Conservation (phyloP, 192 early-diverging fungal genomes). For the Phlyctochytrium bullatum region DNA sequence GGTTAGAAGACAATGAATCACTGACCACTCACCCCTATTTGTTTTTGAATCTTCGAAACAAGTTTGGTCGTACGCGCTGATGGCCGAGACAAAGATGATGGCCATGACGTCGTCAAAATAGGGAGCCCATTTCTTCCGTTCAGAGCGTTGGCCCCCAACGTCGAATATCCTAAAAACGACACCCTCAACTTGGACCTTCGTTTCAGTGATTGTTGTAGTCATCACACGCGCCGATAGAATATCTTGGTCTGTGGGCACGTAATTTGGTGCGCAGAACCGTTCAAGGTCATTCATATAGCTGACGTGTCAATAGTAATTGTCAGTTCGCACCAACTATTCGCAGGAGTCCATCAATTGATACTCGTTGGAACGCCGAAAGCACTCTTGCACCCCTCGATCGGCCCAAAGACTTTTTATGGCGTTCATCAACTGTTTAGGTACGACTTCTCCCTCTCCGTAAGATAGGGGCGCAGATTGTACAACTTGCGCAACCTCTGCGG, state of each 20-base stretch:
- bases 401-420: slow-evolving; percentile 83
- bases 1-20: neutral
- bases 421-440: slow-evolving; percentile 74
- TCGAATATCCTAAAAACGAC: slow-evolving; percentile 96
- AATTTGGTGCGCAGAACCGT: slow-evolving; percentile 76
- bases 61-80: slow-evolving; percentile 94
- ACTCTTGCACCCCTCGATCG: slow-evolving; percentile 79
- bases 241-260: slow-evolving; percentile 92
- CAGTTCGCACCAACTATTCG: too few species aligned
- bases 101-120: slow-evolving; percentile 97
- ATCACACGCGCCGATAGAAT: slow-evolving; percentile 95
- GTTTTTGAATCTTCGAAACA: slow-evolving; percentile 43
- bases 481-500: too few species aligned
- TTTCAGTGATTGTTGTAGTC: slow-evolving; percentile 96
- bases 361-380: slow-evolving; percentile 79
- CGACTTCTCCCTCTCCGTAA: slow-evolving; percentile 81
- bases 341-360: slow-evolving; percentile 97
- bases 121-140: slow-evolving; percentile 99
- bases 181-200: slow-evolving; percentile 85
- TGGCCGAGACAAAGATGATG: slow-evolving; percentile 94
- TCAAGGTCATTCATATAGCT: slow-evolving; percentile 96
- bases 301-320: too few species aligned
- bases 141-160: slow-evolving; percentile 96
- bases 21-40: slow-evolving; percentile 32
- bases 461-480: too few species aligned